phyloP scores from a whole-genome alignment of 2,329 filamentous ascomycete species.

The Neofusicoccum laricinum region DNA sequence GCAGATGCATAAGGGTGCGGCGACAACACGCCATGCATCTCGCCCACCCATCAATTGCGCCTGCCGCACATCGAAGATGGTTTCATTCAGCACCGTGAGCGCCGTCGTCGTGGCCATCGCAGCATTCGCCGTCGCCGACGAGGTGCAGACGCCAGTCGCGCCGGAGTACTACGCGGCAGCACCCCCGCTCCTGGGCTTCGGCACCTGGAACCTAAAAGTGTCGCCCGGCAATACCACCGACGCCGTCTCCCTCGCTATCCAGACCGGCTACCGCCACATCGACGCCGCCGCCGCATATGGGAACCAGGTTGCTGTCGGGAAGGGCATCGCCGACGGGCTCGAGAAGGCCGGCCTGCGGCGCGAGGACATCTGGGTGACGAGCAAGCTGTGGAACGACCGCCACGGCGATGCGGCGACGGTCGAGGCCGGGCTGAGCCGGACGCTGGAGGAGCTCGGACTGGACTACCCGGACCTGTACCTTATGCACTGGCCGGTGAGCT shows the following conservation, averaged over 20 bases:
- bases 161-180: background rate
- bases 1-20: background rate
- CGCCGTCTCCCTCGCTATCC: constrained; percentile 39
- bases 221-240: constrained; percentile 33
- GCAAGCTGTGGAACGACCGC: constrained; percentile 37
- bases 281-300: constrained; percentile 45
- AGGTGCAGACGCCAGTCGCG: constrained; percentile 7
- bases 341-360: constrained; percentile 29
- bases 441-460: constrained; percentile 37
- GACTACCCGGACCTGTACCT: constrained; percentile 42
- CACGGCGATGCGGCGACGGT: constrained; percentile 20
- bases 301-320: constrained; percentile 45
- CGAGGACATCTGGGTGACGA: constrained; percentile 38
- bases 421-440: constrained; percentile 25
- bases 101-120: background rate
- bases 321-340: constrained; percentile 39
- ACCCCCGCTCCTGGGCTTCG: constrained; percentile 34
- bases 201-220: constrained; percentile 36
- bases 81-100: constrained; percentile 1
- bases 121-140: background rate
- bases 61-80: background rate
- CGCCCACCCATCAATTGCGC: background rate
- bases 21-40: background rate
- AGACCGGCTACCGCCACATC: constrained; percentile 54
- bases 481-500: constrained; percentile 43